Evolutionary conservation across 208 protist species (phyloP).

Genomic region (Trypanosoma congolense): DNA sequence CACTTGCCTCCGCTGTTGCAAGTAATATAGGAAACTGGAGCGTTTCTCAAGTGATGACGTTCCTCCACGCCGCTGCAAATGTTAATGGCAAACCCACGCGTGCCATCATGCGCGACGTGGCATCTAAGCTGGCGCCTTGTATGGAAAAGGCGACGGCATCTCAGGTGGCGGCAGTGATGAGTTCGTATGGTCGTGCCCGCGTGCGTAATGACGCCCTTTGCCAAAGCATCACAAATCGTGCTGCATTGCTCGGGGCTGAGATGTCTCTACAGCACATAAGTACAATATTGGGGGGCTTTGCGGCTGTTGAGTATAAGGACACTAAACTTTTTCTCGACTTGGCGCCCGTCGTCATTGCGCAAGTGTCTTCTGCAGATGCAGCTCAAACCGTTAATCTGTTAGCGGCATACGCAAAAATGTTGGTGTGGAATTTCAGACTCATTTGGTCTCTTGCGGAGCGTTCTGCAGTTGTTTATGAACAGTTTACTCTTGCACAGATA

Average conservation of each 20-base stretch:
- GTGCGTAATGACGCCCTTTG: conserved; percentile 78
- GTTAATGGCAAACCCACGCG: conserved; percentile 24
- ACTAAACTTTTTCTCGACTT: conserved; percentile 60
- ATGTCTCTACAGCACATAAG: conserved; percentile 40
- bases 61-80: conserved; percentile 20
- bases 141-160: conserved; percentile 46
- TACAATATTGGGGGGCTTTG: conserved; percentile 47
- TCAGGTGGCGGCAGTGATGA: conserved; percentile 58
- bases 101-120: conserved; percentile 49
- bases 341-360: conserved; percentile 29
- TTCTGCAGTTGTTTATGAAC: conserved; percentile 16
- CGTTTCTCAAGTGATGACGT: conserved; percentile 30
- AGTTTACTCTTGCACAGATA: conserved; percentile 34
- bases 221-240: conserved; percentile 34
- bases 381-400: conserved; percentile 37
- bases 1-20: conserved; percentile 20
- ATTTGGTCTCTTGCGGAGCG: conserved; percentile 54
- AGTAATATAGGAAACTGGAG: conserved; percentile 28
- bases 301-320: conserved; percentile 56
- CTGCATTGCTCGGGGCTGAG: conserved; percentile 27
- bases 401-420: conserved; percentile 64
- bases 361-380: conserved; percentile 11
- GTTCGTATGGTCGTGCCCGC: conserved; percentile 48
- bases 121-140: conserved; percentile 34
- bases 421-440: conserved; percentile 72